Conservation (phyloP, 2,329 filamentous ascomycete genomes). For the Cytospora mali region DNA sequence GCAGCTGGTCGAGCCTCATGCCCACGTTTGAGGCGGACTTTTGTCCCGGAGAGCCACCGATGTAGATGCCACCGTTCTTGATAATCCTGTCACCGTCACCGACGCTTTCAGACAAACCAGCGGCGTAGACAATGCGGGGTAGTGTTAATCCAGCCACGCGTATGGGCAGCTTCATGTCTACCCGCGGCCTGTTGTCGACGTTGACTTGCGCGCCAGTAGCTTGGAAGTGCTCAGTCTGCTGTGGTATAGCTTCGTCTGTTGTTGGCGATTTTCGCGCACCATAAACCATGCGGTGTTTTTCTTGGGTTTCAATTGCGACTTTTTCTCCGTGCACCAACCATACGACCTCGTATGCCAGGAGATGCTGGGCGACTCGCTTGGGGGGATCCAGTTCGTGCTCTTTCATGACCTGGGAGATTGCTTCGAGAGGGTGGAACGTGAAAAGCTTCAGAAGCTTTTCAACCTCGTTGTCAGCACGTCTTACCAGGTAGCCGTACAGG, state of each 20-base stretch:
- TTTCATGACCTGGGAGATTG: conserved; percentile 70
- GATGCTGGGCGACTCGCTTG: conserved; percentile 78
- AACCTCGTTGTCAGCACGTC: conserved; percentile 78
- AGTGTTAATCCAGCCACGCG: conserved; percentile 58
- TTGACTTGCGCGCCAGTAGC: conserved; percentile 29
- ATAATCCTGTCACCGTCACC: conserved; percentile 63
- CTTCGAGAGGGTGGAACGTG: conserved; percentile 76
- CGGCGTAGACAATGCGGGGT: conserved; percentile 60
- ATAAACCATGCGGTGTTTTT: conserved; percentile 56
- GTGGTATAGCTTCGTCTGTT: conserved; percentile 3
- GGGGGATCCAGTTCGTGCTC: conserved; percentile 69
- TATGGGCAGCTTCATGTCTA: conserved; percentile 61
- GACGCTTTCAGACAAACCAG: conserved; percentile 58
- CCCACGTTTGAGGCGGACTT: conserved; percentile 33
- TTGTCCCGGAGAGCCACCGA: conserved; percentile 53
- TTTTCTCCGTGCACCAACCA: conserved; percentile 73
- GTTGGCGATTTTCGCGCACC: conserved; percentile 33
- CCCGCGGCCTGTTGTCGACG: conserved; percentile 51
- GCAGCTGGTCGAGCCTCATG: conserved; percentile 53
- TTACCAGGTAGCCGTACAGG: conserved; percentile 87
- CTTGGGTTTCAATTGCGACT: conserved; percentile 64
- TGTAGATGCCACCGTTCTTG: conserved; percentile 58
- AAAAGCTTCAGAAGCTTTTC: conserved; percentile 84
- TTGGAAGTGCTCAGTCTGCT: conserved; percentile 28
- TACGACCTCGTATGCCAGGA: conserved; percentile 80